Evolutionary conservation across 495 filamentous ascomycete species (phyloP), one percentile per base, ranked within the genome.

Genomic region (Hypoxylon subgilvum): DNA sequence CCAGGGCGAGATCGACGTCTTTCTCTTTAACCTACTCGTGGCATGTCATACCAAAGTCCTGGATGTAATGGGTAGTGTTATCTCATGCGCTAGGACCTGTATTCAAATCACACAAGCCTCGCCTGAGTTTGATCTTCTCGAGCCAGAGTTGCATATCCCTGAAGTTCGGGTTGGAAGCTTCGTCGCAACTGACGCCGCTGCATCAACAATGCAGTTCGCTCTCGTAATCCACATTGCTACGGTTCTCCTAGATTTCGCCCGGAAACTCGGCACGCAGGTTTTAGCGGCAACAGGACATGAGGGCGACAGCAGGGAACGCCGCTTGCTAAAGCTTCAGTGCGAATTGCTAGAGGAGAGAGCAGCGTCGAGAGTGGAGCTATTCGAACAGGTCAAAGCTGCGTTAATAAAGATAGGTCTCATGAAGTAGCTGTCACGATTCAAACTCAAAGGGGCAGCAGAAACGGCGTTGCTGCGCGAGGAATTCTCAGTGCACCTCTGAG

Each of bases 131-230:
- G n/a, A n/a, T n/a, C n/a, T 51, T 12, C 18, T 36, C 13, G 54
- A 73, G 21, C 54, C 58, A 19, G 39, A 45, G 10, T 41, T 69
- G 12, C 43, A 61, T 14, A 58, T 69, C 16, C 69, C 73, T 1
- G 55, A 63, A 18, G 32, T 74, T 7, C 69, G 68, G 8, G 60
- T 75, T 16, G 73, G 73, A 9, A 61, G 35, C 25, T 75, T 69
- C 36, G 57, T 63, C 7, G 69, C 70, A 5, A 67, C 65, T 16
- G 44, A 48, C 1, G 34, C 68, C 5, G 17, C 62, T 7, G 67
- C 68, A 7, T 58, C 67, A 0, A 57, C 65, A 1, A 72, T 75
- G 70, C 70, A 75, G 25, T 62, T 49, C 21, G 61, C 65, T 16
- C 57, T 74, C 14, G 44, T 73, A 2, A 43, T 64, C 5, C 65